Evolutionary conservation across 2,329 filamentous ascomycete genomes (phyloP), one percentile per base, ranked within the genome.

Genomic region (Talaromyces sp.): DNA sequence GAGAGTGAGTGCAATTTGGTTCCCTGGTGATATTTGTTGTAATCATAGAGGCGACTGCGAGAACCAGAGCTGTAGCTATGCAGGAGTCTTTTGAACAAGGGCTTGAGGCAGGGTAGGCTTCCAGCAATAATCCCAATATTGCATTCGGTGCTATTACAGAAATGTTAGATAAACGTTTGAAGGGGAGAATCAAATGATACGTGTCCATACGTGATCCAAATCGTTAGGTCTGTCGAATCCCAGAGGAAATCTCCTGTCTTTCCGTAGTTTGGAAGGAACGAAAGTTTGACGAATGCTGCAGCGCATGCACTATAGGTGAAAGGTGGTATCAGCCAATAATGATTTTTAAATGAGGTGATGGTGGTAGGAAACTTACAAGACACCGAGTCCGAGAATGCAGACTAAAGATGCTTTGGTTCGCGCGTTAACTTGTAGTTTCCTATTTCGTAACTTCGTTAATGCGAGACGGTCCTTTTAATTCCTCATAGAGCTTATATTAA

Each of bases 161-260:
- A 33, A n/a, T 52, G 48, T 52, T 52, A 33, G 9, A n/a, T 33
- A 27, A 31, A 22, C 22, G 24, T 52, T 16, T 19, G 48, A 52
- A 6, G 5, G 48, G 14, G 10, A 19, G 27, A 14, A 31, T 31
- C 5, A 31, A 50, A 50, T 70, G 10, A 70, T 69, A 19, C 1
- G 7, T 24, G 8, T 22, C 60, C 65, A 39, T 65, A 68, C 68
- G 79, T 75, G 3, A 77, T 78, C 81, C 82, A 83, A 64, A 83
- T 79, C 11, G 81, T 83, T 1, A 85, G 76, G 68, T 82, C 77
- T 33, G 79, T 75, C 2, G 73, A 79, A 65, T 81, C 79, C 80
- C 80, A 82, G 0, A 83, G 72, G 66, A 78, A 78, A 61, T 82
- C 79, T 9, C 76, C 76, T 0, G 70, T 68, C 19, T 74, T 76